Evolutionary conservation across 2,329 filamentous ascomycete genomes (phyloP).

Genomic region (Neonectria faginata): DNA sequence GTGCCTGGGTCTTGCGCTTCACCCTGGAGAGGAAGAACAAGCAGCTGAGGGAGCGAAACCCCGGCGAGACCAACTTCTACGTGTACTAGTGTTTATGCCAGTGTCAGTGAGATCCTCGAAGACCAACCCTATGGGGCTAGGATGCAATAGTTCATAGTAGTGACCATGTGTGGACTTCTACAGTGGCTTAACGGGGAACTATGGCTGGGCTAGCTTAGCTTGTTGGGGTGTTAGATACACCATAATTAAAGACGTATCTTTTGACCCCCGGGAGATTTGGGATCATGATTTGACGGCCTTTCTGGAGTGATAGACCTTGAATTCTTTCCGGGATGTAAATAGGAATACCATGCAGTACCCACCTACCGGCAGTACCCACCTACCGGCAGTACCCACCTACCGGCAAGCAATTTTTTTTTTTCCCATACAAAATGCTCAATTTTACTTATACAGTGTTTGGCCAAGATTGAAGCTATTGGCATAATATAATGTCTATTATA

Average conservation of each 20-base stretch:
- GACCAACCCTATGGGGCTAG: neutral
- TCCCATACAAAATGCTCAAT: no score
- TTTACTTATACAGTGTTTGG: no score
- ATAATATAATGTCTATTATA: no score
- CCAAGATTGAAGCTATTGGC: no score
- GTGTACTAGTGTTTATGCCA: constrained; percentile 38
- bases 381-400: no score
- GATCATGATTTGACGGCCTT: no score
- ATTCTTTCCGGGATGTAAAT: no score
- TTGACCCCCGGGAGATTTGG: neutral
- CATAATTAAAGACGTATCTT: neutral
- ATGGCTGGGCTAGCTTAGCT: neutral
- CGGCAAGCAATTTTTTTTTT: no score
- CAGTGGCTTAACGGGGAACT: neutral
- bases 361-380: no score
- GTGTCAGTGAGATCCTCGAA: neutral
- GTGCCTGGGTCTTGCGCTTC: constrained; percentile 52
- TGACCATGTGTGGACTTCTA: neutral
- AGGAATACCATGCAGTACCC: no score
- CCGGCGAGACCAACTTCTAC: constrained; percentile 44
- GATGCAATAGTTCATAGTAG: neutral
- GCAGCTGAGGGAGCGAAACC: constrained; percentile 44
- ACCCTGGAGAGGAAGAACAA: constrained; percentile 52
- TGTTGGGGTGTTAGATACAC: neutral
- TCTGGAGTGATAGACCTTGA: no score